Conservation (phyloP, 768 basidiomycete species). For the Gymnopilus dilepis region DNA sequence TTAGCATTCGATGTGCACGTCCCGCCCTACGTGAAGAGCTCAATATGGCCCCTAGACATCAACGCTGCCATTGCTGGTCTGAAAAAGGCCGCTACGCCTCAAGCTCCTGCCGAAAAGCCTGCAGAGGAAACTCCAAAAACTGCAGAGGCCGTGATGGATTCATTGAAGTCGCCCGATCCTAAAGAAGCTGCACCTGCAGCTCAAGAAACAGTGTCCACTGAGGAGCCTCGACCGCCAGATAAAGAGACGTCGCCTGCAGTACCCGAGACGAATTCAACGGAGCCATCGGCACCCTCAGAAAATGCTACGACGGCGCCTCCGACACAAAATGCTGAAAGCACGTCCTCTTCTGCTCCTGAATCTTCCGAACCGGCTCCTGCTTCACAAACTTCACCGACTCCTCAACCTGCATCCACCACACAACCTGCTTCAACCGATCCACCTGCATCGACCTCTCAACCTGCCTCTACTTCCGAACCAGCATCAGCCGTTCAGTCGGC, state of each 20-base stretch:
- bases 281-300: constrained; percentile 11
- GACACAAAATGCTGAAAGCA: constrained; percentile 18
- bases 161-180: constrained; percentile 23
- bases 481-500: background rate
- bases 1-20: constrained; percentile 73
- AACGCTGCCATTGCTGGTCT: constrained; percentile 65
- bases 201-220: constrained; percentile 20
- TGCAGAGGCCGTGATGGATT: constrained; percentile 33
- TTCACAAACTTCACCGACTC: background rate
- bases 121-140: constrained; percentile 28
- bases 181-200: constrained; percentile 20
- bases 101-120: constrained; percentile 23
- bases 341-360: constrained; percentile 8
- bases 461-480: constrained; percentile 14
- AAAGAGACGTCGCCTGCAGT: constrained; percentile 22
- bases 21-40: constrained; percentile 62
- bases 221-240: constrained; percentile 30
- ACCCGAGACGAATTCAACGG: constrained; percentile 16
- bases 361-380: background rate
- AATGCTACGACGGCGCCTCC: constrained; percentile 22
- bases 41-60: constrained; percentile 79
- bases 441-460: background rate
- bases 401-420: background rate
- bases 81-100: constrained; percentile 34
- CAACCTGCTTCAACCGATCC: background rate